Base-by-base conservation (phyloP, 768 basidiomycete species). In the Amanita rubescens region DNA sequence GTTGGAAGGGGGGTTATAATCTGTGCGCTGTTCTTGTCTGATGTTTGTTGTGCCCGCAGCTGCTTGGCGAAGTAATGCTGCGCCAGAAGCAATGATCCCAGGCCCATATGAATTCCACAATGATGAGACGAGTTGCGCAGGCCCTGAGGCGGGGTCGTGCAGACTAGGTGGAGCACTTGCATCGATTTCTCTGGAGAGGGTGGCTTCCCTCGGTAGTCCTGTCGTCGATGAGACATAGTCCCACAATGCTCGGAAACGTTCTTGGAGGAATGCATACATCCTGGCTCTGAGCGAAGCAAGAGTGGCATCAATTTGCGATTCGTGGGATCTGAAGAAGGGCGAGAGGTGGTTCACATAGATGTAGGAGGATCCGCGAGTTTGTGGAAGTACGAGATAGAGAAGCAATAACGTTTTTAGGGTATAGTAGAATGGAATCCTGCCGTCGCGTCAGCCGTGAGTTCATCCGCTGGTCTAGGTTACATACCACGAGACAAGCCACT, bases 361-460 rank as follows among this genome's bases (percentile, higher is more conserved):
- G 66, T 88, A 90, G 1, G 91, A 83, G 0, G 94, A 82, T 22
- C 94, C 94, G 58, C 83, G 84, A 0, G 90, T 91, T 64, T 94
- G 92, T 0, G 94, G 94, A 5, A 94, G 81, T 2, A 85, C 87
- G 46, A 97, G 83, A 69, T 92, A 95, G 55, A 95, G 81, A 42
- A 96, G 81, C 65, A 94, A 88, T 51, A 88, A 62, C 3, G 83
- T 84, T 72, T 94, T 95, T 61, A 91, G 54, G 25, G 84, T 70
- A 60, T 83, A 83, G 71, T 96, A 97, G 67, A 97, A 81, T 1
- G 94, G 94, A 44, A 97, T 78, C 91, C 92, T 92, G 64, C 9
- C 38, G 32, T 24, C 22, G 9, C 30, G 25, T 19, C 37, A 19
- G 20, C n/a, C 34, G 22, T 35, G 12, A 39, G 38, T 33, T 43